Conservation (phyloP, 768 basidiomycete species). For the Zangia roseola region DNA sequence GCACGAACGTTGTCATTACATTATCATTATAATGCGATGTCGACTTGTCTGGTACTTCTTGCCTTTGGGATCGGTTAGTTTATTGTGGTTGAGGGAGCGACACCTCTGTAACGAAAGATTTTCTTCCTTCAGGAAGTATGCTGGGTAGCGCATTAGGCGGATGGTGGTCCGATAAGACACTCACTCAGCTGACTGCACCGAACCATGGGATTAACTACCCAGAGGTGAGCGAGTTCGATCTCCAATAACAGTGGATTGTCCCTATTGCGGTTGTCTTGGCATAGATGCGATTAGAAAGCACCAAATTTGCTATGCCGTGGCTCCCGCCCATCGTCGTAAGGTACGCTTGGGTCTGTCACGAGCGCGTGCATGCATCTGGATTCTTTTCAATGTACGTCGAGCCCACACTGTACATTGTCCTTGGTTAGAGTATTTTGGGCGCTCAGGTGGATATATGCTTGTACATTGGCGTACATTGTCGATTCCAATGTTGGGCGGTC, state of each 20-base stretch:
- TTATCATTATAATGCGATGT: slow-evolving; percentile 70
- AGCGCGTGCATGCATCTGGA: slow-evolving; percentile 63
- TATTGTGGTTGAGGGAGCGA: not conserved
- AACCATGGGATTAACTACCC: slow-evolving; percentile 55
- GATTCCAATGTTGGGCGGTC: slow-evolving; percentile 84
- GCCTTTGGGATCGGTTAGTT: slow-evolving; percentile 65
- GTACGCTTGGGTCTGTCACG: slow-evolving; percentile 75
- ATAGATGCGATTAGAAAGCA: slow-evolving; percentile 76
- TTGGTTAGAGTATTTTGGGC: not conserved
- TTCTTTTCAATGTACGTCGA: slow-evolving; percentile 67
- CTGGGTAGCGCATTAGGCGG: slow-evolving; percentile 59
- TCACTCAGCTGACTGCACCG: slow-evolving; percentile 42
- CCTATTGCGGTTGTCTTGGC: not conserved
- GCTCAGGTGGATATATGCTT: slow-evolving; percentile 60
- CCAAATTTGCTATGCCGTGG: slow-evolving; percentile 49
- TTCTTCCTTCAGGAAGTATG: slow-evolving; percentile 39
- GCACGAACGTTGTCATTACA: slow-evolving; percentile 64
- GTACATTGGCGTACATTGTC: slow-evolving; percentile 81
- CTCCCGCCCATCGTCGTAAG: slow-evolving; percentile 60
- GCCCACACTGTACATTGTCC: not conserved
- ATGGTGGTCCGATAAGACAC: slow-evolving; percentile 54
- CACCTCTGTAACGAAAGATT: not conserved
- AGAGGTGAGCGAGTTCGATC: slow-evolving; percentile 48
- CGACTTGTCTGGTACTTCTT: slow-evolving; percentile 76
- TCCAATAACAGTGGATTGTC: too few species aligned